A percentile compares a stretch with the other conserved stretches of the same genome.
phyloP scores from a whole-genome alignment of 805 yeast species.

The Candida caryicola region DNA sequence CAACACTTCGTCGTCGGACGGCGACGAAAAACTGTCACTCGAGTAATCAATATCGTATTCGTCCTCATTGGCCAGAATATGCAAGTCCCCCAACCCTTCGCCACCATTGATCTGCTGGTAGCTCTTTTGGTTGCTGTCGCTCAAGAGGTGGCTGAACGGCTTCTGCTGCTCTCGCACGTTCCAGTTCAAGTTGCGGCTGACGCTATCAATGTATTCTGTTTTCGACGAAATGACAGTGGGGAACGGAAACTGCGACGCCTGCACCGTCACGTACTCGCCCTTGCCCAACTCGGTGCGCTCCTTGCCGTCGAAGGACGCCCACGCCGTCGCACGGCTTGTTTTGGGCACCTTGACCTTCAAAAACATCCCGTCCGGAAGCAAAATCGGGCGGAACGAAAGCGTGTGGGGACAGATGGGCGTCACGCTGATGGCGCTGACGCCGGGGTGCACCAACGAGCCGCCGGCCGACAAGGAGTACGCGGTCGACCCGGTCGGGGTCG shows the following conservation, averaged over 20 bases:
- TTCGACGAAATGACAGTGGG: constrained; percentile 82
- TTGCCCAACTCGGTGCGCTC: constrained; percentile 73
- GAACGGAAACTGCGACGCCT: constrained; percentile 88
- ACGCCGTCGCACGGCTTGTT: constrained; percentile 82
- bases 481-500: constrained; percentile 95
- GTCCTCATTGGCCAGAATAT: constrained; percentile 14
- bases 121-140: constrained; percentile 50
- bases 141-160: constrained; percentile 62
- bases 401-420: constrained; percentile 98
- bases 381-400: constrained; percentile 84
- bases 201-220: constrained; percentile 79
- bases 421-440: constrained; percentile 85
- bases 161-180: constrained; percentile 87
- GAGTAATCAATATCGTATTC: constrained; percentile 38
- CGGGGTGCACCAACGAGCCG: constrained; percentile 92
- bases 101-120: constrained; percentile 11
- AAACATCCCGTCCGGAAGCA: constrained; percentile 90
- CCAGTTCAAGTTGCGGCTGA: constrained; percentile 88
- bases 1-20: constrained; percentile 13
- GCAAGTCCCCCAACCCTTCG: constrained; percentile 10
- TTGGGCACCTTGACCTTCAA: constrained; percentile 77
- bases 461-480: constrained; percentile 96
- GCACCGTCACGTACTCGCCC: constrained; percentile 83
- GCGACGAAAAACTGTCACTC: constrained; percentile 17
- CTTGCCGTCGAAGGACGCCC: constrained; percentile 97